A percentile compares a stretch with the other conserved stretches of the same genome.
Evolutionary conservation across 2,329 filamentous ascomycete species (phyloP).

Genomic region (Annulohypoxylon truncatum): DNA sequence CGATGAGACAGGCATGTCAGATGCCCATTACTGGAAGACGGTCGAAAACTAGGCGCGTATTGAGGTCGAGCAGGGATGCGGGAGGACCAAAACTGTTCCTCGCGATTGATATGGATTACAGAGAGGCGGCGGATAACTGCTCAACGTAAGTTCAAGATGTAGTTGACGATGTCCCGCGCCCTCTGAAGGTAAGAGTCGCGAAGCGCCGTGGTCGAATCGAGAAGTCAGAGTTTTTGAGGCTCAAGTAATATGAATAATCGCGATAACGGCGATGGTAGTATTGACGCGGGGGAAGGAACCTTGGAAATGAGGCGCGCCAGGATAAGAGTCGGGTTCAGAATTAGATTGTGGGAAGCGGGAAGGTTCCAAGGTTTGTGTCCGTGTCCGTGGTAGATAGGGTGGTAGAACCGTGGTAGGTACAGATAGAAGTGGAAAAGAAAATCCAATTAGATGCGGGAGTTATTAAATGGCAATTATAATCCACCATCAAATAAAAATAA

Average conservation of each 20-base stretch:
- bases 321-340: neutral
- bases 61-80: neutral
- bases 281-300: constrained; percentile 32
- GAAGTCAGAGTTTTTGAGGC: constrained; percentile 28
- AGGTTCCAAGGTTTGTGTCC: constrained; percentile 1
- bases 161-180: neutral
- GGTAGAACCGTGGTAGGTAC: neutral
- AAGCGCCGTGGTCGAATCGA: neutral
- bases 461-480: neutral
- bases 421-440: neutral
- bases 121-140: constrained; percentile 11
- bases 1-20: constrained; percentile 54
- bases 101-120: neutral
- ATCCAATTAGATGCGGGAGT: neutral
- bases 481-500: neutral
- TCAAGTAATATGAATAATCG: constrained; percentile 16
- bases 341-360: neutral
- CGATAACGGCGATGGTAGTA: constrained; percentile 26
- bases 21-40: constrained; percentile 40
- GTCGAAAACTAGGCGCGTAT: neutral
- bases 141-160: constrained; percentile 3
- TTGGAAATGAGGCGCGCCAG: constrained; percentile 31
- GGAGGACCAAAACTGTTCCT: neutral
- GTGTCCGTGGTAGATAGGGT: neutral
- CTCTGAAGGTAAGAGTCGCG: neutral